Conservation (phyloP, 2,329 filamentous ascomycete species). For the Xenoacremonium recifei region DNA sequence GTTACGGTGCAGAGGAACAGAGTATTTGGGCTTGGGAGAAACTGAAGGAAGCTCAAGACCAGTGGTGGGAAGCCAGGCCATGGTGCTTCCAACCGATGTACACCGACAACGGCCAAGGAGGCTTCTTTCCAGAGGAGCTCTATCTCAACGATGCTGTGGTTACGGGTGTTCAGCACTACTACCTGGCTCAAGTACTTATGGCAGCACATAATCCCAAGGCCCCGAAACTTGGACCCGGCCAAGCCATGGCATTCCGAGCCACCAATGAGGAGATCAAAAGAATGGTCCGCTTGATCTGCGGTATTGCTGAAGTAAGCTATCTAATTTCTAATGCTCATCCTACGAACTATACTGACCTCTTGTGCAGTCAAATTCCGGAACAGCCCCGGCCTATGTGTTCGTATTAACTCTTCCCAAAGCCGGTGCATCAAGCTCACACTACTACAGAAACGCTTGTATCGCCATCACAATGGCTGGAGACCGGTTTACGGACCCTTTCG, state of each 20-base stretch:
- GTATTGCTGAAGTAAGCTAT: slow-evolving; percentile 24
- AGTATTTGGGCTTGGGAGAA: slow-evolving; percentile 20
- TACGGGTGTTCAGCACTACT: slow-evolving; percentile 26
- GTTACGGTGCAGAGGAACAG: slow-evolving; percentile 26
- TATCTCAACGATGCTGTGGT: slow-evolving; percentile 29
- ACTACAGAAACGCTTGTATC: slow-evolving; percentile 23
- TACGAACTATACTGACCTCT: not conserved
- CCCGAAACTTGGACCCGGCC: slow-evolving; percentile 24
- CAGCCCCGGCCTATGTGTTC: slow-evolving; percentile 20
- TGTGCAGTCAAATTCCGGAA: slow-evolving; percentile 20
- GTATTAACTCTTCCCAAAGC: not conserved
- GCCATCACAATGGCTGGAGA: slow-evolving; percentile 35
- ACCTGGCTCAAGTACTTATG: slow-evolving; percentile 25
- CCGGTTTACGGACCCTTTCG: slow-evolving; percentile 33
- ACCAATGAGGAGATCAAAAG: slow-evolving; percentile 28
- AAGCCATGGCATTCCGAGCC: slow-evolving; percentile 20
- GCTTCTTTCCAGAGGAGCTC: slow-evolving; percentile 19
- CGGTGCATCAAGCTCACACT: not conserved
- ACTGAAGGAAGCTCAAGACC: slow-evolving; percentile 21
- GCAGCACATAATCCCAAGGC: slow-evolving; percentile 27
- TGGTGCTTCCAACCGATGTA: slow-evolving; percentile 28
- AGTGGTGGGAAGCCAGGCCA: slow-evolving; percentile 27
- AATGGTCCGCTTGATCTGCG: slow-evolving; percentile 26
- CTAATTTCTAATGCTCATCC: too few species aligned
- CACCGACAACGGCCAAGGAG: slow-evolving; percentile 9